Evolutionary conservation across 2,329 filamentous ascomycete genomes (phyloP), one percentile per base, ranked within the genome.

Genomic region (Epicoccum nigrum): DNA sequence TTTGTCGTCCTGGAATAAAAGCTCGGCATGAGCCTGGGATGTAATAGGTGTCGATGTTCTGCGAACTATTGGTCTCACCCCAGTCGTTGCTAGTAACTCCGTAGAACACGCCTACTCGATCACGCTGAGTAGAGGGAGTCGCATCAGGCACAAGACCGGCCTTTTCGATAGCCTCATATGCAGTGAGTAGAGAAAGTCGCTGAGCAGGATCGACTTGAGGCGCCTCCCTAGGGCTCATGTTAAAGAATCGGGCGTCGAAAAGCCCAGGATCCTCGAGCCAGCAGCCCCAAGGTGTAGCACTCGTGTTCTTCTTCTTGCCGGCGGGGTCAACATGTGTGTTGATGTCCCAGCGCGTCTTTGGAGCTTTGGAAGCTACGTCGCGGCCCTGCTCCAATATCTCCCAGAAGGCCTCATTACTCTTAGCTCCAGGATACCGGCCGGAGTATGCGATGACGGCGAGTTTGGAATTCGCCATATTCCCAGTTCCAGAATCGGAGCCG

Each of bases 331-430:
- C 25, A 15, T 23, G 37, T 6, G 20, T 19, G 12, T 4, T 7
- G 19, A 30, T 12, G 35, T 27, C 19, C 12, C 19, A 8, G 30
- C 27, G 19, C 9, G 6, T 2, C 2, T 4, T 8, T 75, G 71
- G 28, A 1, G 13, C 28, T 12, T 9, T 11, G 4, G 8, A 9
- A 30, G 8, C 7, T 9, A 30, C 28, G 12, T 30, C 4, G 55
- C 57, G 4, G 69, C 72, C 2, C 62, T 25, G n/a, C 63, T 48
- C 7, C 8, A 76, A 46, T 1, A 76, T 34, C 13, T 75, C 59
- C 74, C 74, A 75, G 47, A 76, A 71, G 15, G 51, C 52, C n/a
- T 74, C 63, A n/a, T 46, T 46, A 37, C 56, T 16, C 27, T 52
- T 48, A 12, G 35, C 21, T 2, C 47, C 57, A 1, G 61, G 63